Base-by-base conservation (phyloP, 208 protist genomes). In the Acanthamoeba castellanii region DNA sequence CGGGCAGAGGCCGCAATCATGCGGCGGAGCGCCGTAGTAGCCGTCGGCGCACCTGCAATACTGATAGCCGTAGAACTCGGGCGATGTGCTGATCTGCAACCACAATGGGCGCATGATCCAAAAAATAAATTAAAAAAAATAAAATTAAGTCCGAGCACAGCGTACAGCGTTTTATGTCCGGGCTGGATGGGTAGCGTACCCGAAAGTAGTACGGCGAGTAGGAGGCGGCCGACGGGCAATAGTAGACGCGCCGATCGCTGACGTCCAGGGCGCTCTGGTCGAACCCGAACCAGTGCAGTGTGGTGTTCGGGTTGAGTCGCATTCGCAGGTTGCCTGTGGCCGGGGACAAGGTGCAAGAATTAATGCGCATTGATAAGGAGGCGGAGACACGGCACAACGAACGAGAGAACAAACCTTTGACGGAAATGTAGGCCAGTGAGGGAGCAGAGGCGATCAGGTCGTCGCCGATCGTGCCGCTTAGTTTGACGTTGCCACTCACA, bases 161-260 rank as follows among this genome's bases (percentile, higher is more conserved):
- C n/a, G n/a, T n/a, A n/a, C n/a, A n/a, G n/a, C n/a, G n/a, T n/a
- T n/a, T 25, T 34, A 6, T 34, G n/a, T 70, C 27, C 14, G n/a
- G 20, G 55, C 20, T 13, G 55, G 55, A 14, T 61, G n/a, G n/a
- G n/a, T n/a, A n/a, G 8, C 8, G 68, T 37, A 76, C 68, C 27
- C 34, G 32, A 81, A 81, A 81, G 72, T 81, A 81, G 27, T 81
- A 81, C 2, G 72, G 72, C 72, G 72, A 34, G 34, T 25, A 5
- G 3, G 72, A 37, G 72, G 3, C 27, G 16, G 34, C 6, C 22
- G 72, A 37, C 37, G 72, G 72, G 42, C 72, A 81, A 34, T 81
- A 81, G 42, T 37, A 81, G 72, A 81, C 30, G 3, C 72, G 72
- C 16, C 34, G 25, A 16, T 81, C 72, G 42, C 4, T 34, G 30